Conservation (phyloP, 2,329 filamentous ascomycete genomes). For the Acephala macrosclerotiorum region DNA sequence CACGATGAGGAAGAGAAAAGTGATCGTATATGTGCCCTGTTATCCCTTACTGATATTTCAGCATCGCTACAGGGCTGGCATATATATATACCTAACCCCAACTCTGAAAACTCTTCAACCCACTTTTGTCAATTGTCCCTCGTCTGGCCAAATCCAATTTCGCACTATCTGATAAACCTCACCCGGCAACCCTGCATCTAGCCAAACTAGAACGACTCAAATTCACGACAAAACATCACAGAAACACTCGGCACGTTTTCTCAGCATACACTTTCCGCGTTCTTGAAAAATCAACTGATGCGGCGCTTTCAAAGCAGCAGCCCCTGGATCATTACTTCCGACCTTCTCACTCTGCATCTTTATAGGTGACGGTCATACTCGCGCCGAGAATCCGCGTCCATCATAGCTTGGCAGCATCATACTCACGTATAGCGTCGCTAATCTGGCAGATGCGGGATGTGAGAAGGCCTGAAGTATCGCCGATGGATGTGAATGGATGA, state of each 20-base stretch:
- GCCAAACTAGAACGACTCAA: not conserved
- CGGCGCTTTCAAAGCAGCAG: not conserved
- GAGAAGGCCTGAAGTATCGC: not conserved
- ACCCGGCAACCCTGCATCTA: not conserved
- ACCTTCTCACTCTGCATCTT: not conserved
- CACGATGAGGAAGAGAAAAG: not conserved
- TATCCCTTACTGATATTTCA: too few species aligned
- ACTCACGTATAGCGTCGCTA: too few species aligned
- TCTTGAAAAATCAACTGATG: not conserved
- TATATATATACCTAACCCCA: constrained; percentile 2
- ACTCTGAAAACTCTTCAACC: not conserved
- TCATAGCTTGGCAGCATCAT: constrained; percentile 1
- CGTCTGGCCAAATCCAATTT: not conserved
- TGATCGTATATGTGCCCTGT: not conserved
- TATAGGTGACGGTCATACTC: too few species aligned
- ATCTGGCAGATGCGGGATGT: not conserved
- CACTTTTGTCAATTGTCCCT: not conserved
- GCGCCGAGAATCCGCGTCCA: too few species aligned
- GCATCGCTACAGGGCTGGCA: not conserved
- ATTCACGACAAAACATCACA: not conserved
- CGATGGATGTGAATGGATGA: not conserved
- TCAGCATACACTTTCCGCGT: not conserved
- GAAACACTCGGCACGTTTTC: not conserved
- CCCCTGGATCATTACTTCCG: not conserved
- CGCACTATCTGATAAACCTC: too few species aligned